Base-by-base conservation (phyloP, 163 green algal species). In the Chlorella variabilis region DNA sequence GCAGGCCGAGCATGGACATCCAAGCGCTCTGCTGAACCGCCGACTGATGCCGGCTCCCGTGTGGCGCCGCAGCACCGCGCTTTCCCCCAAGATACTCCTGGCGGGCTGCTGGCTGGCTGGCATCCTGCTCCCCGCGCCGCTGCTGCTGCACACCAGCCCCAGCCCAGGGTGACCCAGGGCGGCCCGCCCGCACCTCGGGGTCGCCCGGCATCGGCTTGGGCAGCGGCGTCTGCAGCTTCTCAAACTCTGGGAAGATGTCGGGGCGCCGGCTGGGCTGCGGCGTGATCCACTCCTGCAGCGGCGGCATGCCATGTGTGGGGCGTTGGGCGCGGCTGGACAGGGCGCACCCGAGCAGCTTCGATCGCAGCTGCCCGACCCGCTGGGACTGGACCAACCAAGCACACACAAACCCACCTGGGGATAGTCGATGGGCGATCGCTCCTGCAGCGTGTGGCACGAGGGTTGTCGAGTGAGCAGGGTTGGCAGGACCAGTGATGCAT, bases 231-330 rank as follows among this genome's bases (percentile, higher is more conserved):
- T 93, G 86, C 67, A 88, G 78, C 79, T 96, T 97, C 68, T 98
- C 94, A 92, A 98, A 97, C 78, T 98, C 96, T n/a, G 96, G 96
- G 65, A 97, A 96, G 70, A 97, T 96, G 84, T 98, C 96, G 59
- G 96, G 96, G 1, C 96, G 85, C 18, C 91, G 88, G 82, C 91
- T 97, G 33, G 96, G 96, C 89, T 97, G 88, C 0, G 96, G 94
- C 6, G 94, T 96, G 39, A 98, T 93, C 95, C 95, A 98, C 77
- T 98, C 96, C 94, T 98, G 91, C 77, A 88, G 38, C 7, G 17
- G 66, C 27, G 5, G 25, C 54, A 62, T 29, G 54, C 15, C 54
- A 62, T 54, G 45, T 11, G 11, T 54, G 45, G 11, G 15, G 15
- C 11, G n/a, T n/a, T n/a, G n/a, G n/a, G n/a, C n/a, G n/a, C n/a